These are phyloP conservation scores for Rhizoctonia solani DNA, from an alignment of 1,284 basidiomycete species.

Conservation along the genomic window DNA sequence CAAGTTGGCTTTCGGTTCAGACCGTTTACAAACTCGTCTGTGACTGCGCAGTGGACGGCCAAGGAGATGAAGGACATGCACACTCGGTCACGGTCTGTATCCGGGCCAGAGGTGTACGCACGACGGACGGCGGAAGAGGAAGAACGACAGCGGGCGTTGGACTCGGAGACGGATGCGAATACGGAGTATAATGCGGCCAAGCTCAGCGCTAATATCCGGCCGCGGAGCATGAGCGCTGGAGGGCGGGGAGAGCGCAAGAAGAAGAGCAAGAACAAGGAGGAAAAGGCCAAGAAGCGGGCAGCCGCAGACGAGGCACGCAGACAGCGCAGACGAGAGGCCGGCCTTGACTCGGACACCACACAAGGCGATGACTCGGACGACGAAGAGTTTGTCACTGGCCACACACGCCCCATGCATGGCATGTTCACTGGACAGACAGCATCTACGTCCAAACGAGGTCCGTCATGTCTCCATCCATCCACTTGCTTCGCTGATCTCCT, in stretches of 20 bases:
- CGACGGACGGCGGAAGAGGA: too few species aligned
- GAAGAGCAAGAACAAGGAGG: neutral
- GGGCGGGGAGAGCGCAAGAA: neutral
- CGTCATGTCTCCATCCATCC: too few species aligned
- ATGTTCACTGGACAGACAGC: too few species aligned
- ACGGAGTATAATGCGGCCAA: constrained; percentile 23
- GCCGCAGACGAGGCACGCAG: constrained; percentile 16
- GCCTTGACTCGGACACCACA: constrained; percentile 24
- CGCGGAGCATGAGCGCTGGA: neutral
- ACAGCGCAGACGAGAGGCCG: neutral
- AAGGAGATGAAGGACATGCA: neutral
- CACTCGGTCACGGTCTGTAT: neutral
- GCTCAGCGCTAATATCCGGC: constrained; percentile 18
- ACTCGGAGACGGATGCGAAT: constrained; percentile 30
- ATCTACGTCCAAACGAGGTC: too few species aligned
- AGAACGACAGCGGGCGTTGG: constrained; percentile 3
- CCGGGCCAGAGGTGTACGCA: too few species aligned
- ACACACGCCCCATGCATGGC: neutral
- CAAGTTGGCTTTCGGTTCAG: neutral
- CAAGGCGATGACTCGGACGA: constrained; percentile 28
- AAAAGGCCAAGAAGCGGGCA: constrained; percentile 11
- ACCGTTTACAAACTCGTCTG: neutral
- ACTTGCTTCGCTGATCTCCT: constrained; percentile 8
- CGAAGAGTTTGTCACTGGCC: constrained; percentile 17
- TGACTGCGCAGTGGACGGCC: neutral